Conservation (phyloP, 2,329 filamentous ascomycete species). For the Pseudogymnoascus sp. region DNA sequence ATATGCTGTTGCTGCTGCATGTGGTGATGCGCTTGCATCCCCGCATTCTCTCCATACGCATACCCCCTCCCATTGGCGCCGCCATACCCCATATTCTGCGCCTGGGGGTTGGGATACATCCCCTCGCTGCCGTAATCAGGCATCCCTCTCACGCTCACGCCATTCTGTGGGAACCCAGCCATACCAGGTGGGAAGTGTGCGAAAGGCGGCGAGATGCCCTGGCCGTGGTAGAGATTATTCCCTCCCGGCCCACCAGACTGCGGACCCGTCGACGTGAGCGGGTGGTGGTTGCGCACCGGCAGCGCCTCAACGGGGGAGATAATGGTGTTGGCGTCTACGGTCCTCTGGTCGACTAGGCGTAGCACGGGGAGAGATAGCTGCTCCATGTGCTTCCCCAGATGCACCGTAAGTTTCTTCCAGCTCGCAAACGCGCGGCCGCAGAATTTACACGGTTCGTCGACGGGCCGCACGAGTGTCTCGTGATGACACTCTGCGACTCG, state of each 20-base stretch:
- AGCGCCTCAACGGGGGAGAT: slow-evolving; percentile 53
- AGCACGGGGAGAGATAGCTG: slow-evolving; percentile 78
- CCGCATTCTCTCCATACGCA: background rate
- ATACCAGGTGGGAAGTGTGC: background rate
- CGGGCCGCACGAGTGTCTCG: slow-evolving; percentile 56
- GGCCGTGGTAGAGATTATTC: background rate
- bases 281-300: slow-evolving; percentile 38
- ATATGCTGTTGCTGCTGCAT: background rate
- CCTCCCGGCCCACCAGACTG: background rate
- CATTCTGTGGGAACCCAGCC: background rate
- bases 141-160: background rate
- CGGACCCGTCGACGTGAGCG: background rate
- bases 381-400: slow-evolving; percentile 91
- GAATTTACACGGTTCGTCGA: slow-evolving; percentile 77
- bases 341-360: slow-evolving; percentile 43
- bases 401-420: slow-evolving; percentile 93
- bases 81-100: background rate
- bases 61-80: background rate
- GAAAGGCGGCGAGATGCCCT: background rate
- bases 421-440: slow-evolving; percentile 71
- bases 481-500: slow-evolving; percentile 70
- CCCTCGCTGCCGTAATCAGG: background rate
- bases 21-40: background rate
- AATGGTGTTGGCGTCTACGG: slow-evolving; percentile 51
- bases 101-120: background rate